Conservation (phyloP, 2,329 filamentous ascomycete species). For the Fusarium proliferatum region DNA sequence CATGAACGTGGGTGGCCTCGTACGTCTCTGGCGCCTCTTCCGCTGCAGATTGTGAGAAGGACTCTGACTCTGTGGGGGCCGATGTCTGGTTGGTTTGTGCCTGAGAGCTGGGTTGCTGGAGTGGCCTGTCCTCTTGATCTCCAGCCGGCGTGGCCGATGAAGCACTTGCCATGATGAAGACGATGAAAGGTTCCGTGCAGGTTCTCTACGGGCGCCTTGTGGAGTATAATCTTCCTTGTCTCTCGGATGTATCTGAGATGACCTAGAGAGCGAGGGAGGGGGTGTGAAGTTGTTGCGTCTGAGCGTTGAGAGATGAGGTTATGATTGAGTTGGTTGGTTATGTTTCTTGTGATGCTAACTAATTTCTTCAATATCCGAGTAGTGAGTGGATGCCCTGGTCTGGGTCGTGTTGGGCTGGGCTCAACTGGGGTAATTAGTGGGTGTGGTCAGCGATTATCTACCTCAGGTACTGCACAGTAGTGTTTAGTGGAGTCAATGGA, state of each 20-base stretch:
- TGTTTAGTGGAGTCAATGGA: conserved; percentile 20
- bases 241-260: neutral
- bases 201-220: conserved; percentile 4
- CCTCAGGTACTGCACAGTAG: neutral
- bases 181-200: conserved; percentile 1
- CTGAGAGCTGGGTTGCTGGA: conserved; percentile 13
- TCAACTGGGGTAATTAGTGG: conserved; percentile 1
- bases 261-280: conserved; percentile 3
- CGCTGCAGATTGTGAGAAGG: conserved; percentile 35
- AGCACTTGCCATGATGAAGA: conserved; percentile 41
- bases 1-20: conserved; percentile 88
- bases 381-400: conserved; percentile 21
- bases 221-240: conserved; percentile 8
- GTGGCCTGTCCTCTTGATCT: conserved; percentile 32
- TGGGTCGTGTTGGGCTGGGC: neutral
- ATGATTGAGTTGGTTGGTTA: conserved; percentile 4
- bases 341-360: conserved; percentile 27
- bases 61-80: neutral
- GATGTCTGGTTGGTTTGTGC: conserved; percentile 18
- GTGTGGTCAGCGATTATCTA: conserved; percentile 16
- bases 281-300: conserved; percentile 4
- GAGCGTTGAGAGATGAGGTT: conserved; percentile 6
- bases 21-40: conserved; percentile 66
- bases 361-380: conserved; percentile 35
- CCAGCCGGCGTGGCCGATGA: conserved; percentile 41